Base-by-base conservation (phyloP, 1,284 basidiomycete species). In the Apiotrichum domesticum region DNA sequence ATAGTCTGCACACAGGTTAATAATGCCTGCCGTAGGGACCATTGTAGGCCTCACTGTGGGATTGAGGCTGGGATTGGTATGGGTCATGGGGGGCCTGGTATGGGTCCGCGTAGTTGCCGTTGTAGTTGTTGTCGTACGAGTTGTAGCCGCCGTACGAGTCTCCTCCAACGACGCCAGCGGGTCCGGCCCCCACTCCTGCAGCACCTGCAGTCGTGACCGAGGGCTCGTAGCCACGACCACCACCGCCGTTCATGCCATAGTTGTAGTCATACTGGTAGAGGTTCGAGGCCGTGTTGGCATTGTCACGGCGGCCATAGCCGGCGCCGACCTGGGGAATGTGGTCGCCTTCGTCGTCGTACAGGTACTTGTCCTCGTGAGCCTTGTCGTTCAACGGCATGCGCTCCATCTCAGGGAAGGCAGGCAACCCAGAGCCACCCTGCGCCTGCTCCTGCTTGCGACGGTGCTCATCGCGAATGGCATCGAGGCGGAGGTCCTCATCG, bases 401-500 rank as follows among this genome's bases (percentile, higher is more conserved):
- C 56, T 71, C 69, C 13, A 62, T 54, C 43, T 68, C 63, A 46
- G 66, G 64, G 60, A 75, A 75, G 21, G 48, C 58, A 6, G 73
- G 73, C 41, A 75, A 54, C 21, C 21, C 21, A 21, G 21, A 21
- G 21, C 21, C 21, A 13, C 64, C 71, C 54, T 70, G 68, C 59
- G 72, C 67, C 56, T 67, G 68, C 57, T 73, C 67, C 54, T 66
- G 68, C 48, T 55, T 46, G 29, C 73, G 57, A 29, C 57, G 40
- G 35, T 69, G 61, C 58, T 75, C 73, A 56, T 72, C 69, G 46
- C 66, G 61, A 13, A 73, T 62, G 0, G 73, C 73, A 35, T 69
- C 62, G 48, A 73, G 51, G 3, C 73, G 59, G 68, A 73, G 64
- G 35, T 64, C 49, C 34, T 54, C 46, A 33, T 55, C 56, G 44